Evolutionary conservation across 768 basidiomycete genomes (phyloP).

Genomic region (Tricholoma flavovirens): DNA sequence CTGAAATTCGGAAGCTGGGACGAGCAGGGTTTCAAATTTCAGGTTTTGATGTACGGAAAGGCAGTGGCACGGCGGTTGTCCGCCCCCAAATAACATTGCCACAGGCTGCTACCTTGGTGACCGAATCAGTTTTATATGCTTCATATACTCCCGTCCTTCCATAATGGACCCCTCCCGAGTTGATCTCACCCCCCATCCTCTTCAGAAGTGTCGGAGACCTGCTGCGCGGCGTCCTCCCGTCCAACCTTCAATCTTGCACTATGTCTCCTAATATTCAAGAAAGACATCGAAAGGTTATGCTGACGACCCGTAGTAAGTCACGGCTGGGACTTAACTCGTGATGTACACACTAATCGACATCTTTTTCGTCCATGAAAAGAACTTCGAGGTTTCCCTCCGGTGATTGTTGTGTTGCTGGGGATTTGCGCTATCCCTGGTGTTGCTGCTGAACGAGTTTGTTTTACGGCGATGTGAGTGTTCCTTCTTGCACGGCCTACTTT

Average conservation of each 20-base stretch:
- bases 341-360: not conserved
- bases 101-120: not conserved
- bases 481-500: not conserved
- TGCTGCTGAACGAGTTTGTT: slow-evolving; percentile 18
- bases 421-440: slow-evolving; percentile 14
- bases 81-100: not conserved
- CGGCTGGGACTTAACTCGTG: slow-evolving; percentile 3
- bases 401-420: slow-evolving; percentile 9
- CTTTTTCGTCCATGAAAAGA: slow-evolving; percentile 3
- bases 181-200: slow-evolving; percentile 18
- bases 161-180: slow-evolving; percentile 13
- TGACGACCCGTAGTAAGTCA: slow-evolving; percentile 6
- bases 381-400: slow-evolving; percentile 12
- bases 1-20: no score
- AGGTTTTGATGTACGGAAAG: not conserved
- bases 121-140: not conserved
- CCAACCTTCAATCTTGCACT: slow-evolving; percentile 9
- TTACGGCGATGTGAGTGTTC: slow-evolving; percentile 12
- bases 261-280: slow-evolving; percentile 8
- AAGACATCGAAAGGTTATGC: slow-evolving; percentile 9
- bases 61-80: not conserved
- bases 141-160: not conserved
- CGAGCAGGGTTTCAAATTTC: not conserved
- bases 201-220: slow-evolving; percentile 15
- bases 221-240: slow-evolving; percentile 18